phyloP scores from a whole-genome alignment of 148 eudicot species.

The Rhododendron henanense region DNA sequence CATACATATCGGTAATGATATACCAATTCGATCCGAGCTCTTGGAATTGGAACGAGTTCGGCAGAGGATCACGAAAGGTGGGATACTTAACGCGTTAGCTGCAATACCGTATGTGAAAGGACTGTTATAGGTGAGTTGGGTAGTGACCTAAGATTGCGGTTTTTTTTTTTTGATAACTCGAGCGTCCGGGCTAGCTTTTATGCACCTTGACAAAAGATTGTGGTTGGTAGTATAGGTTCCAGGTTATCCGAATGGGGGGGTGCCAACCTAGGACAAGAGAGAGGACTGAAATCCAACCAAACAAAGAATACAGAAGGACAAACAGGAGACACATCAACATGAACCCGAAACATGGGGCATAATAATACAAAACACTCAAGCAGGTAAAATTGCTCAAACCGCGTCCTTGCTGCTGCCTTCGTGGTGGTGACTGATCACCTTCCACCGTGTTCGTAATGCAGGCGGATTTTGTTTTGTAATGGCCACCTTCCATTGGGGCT shows the following conservation, averaged over 20 bases:
- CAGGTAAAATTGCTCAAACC: neutral
- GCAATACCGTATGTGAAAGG: neutral
- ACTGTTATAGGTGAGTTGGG: neutral
- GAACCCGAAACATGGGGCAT: neutral
- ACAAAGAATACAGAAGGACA: neutral
- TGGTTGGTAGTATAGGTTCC: neutral
- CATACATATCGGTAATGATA: no score
- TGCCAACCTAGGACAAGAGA: neutral
- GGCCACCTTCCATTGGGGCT: neutral
- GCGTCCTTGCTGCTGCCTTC: neutral
- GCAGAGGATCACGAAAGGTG: no score
- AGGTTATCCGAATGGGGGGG: no score
- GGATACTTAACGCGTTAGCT: no score
- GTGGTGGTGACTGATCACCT: neutral
- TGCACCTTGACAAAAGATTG: neutral
- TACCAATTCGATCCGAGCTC: no score
- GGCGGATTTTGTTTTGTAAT: neutral
- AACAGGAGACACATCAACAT: neutral
- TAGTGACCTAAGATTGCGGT: no score
- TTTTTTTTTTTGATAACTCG: no score
- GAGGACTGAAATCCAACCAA: neutral
- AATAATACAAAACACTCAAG: neutral
- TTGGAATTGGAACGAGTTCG: no score
- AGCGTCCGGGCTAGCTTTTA: no score
- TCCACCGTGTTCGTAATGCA: neutral